Base-by-base conservation (phyloP, 257 asterid genomes). In the Jasminum sambac region DNA sequence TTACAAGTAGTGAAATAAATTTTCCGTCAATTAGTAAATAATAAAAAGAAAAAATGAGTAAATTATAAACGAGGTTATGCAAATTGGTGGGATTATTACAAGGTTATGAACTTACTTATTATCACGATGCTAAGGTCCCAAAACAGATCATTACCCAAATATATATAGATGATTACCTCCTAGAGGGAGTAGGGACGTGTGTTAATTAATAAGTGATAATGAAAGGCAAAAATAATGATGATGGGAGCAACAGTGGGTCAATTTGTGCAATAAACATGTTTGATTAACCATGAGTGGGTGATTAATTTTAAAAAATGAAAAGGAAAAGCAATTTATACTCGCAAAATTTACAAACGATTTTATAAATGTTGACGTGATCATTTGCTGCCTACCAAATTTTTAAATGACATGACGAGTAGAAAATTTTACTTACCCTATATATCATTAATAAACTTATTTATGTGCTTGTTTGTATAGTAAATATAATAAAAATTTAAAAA, bases 241-340 rank as follows among this genome's bases (percentile, higher is more conserved):
- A 63, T 60, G 1, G 37, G 62, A 37, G 60, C 12, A 43, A 36
- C 41, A 71, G 43, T 24, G 68, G 34, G 64, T 66, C 66, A 43
- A 38, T 64, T 62, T 60, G 21, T 46, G 74, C 64, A 30, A 66
- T 52, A 41, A 76, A 74, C 61, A 76, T 67, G 75, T 71, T 74
- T 59, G 65, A 40, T 77, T 66, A 77, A 46, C 72, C 62, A 69
- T 12, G 36, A 73, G 59, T 68, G 63, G 52, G 44, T 50, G 38
- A 23, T 64, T 71, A 11, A 66, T 30, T 69, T 48, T 26, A 34
- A 61, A 61, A 44, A 50, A 52, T 2, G 19, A 30, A 30, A 30
- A 4, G 36, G 36, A 30, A 30, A 30, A 30, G 36, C 36, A 1
- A 30, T 30, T 30, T 30, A 30, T 30, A 30, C 36, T 30, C 1